Base-by-base conservation (phyloP, 2,329 filamentous ascomycete genomes). In the Hysterium pulicare region DNA sequence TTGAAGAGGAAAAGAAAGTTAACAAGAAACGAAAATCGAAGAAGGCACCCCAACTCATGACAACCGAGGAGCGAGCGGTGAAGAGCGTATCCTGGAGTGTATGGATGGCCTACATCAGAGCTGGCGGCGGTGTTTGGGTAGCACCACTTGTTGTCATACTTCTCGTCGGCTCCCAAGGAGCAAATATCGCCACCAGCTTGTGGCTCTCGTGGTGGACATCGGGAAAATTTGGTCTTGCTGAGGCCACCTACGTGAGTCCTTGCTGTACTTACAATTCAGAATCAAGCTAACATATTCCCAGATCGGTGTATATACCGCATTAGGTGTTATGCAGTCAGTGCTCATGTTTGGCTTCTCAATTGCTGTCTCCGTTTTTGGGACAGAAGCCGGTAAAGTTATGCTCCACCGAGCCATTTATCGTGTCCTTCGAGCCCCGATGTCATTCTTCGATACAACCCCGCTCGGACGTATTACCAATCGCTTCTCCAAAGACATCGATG, bases 181-280 rank as follows among this genome's bases (percentile, higher is more conserved):
- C 86, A 47, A 96, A 95, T 59, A 91, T 97, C 50, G 77, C 81
- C 51, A 95, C 90, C 10, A 90, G 86, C 58, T 70, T 97, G 41
- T 97, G 91, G 91, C 78, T 97, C 1, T 93, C 90, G 0, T 97
- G 83, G 71, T 97, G 91, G 91, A 94, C 88, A 1, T 87, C 86
- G 1, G 69, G 89, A 63, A 84, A 86, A 59, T 95, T 85, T 52
- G 71, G 75, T 6, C 79, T 85, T 45, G 74, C 77, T 0, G 79
- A 73, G 10, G 87, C 84, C 2, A 69, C 76, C 21, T 95, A 95
- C 59, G 87, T 89, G 53, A 83, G 82, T 47, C 50, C 4, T 53
- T 51, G n/a, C 44, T 45, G 10, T 37, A 44, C 15, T 8, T 22
- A 10, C 15, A n/a, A 47, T 49, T 24, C 39, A n/a, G n/a, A n/a